phyloP scores from a whole-genome alignment of 306 rosid species.

The Betula pendula region DNA sequence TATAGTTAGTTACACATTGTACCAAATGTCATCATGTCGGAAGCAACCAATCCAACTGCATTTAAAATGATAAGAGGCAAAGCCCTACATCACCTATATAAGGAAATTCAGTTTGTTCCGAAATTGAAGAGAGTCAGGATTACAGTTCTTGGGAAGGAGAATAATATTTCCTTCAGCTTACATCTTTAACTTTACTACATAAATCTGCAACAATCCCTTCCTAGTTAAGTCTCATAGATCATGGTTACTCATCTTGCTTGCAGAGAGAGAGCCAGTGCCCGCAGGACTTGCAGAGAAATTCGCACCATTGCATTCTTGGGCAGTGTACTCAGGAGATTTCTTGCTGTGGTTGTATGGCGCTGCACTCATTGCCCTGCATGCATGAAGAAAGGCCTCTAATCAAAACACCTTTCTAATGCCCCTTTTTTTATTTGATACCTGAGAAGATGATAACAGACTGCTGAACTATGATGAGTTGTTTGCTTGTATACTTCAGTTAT shows the following conservation, averaged over 20 bases:
- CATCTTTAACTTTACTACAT: constrained; percentile 39
- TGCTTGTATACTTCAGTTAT: not conserved
- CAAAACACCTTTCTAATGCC: constrained; percentile 13
- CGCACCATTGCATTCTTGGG: constrained; percentile 54
- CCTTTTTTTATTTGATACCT: no score
- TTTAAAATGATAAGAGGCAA: no score
- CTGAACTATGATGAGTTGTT: not conserved
- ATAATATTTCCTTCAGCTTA: constrained; percentile 27
- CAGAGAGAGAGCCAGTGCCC: constrained; percentile 14
- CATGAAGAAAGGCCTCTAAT: constrained; percentile 17
- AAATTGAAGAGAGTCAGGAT: constrained; percentile 29
- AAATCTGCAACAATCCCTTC: constrained; percentile 28
- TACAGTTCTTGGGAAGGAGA: constrained; percentile 21
- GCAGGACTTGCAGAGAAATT: constrained; percentile 36
- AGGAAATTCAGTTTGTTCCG: constrained; percentile 15
- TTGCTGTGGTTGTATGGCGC: constrained; percentile 67
- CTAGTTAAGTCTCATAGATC: constrained; percentile 23
- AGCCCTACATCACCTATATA: constrained; percentile 29
- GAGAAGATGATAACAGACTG: no score
- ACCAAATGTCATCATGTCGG: constrained; percentile 21
- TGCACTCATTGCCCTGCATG: constrained; percentile 70
- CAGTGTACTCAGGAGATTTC: constrained; percentile 48
- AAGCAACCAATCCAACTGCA: constrained; percentile 23
- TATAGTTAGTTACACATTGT: constrained; percentile 31
- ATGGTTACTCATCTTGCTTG: constrained; percentile 34